Percentiles rank a stretch among this genome's conserved stretches.
Evolutionary conservation across 2,329 filamentous ascomycete species (phyloP).

Genomic region (Alternaria solani): DNA sequence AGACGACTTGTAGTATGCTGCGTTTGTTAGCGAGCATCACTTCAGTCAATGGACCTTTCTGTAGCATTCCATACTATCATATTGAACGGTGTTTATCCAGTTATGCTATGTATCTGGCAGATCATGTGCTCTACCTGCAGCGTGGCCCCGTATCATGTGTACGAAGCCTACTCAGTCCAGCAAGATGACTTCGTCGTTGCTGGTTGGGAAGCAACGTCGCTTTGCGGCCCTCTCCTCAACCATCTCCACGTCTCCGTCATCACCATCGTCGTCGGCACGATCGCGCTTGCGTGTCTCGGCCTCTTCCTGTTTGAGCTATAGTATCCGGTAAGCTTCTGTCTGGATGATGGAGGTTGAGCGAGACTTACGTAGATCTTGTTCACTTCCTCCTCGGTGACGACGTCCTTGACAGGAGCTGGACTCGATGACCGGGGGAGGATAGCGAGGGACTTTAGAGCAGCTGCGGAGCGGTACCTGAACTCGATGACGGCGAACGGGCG

Average conservation of each 20-base stretch:
- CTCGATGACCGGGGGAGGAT: constrained; percentile 34
- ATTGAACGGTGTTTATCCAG: background rate
- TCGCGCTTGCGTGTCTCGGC: constrained; percentile 5
- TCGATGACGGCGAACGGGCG: constrained; percentile 21
- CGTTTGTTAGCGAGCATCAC: background rate
- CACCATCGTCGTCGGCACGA: background rate
- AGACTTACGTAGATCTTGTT: background rate
- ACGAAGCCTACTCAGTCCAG: constrained; percentile 9
- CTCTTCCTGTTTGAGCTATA: background rate
- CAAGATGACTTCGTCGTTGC: constrained; percentile 15
- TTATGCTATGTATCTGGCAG: background rate
- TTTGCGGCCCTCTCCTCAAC: constrained; percentile 9
- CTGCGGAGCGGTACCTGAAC: constrained; percentile 29
- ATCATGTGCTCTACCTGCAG: background rate
- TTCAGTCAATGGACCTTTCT: background rate
- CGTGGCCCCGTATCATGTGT: background rate
- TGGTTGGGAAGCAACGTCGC: constrained; percentile 12
- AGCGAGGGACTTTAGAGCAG: constrained; percentile 34
- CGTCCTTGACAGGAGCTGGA: constrained; percentile 18
- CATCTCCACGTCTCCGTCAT: constrained; percentile 7
- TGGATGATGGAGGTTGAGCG: background rate
- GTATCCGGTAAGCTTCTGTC: background rate
- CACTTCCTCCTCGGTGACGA: background rate
- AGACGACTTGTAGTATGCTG: background rate
- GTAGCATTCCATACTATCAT: background rate